A percentile compares a stretch with the other conserved stretches of the same genome.
Evolutionary conservation across 768 basidiomycete genomes (phyloP).

Genomic region (Coprinopsis cinerea): DNA sequence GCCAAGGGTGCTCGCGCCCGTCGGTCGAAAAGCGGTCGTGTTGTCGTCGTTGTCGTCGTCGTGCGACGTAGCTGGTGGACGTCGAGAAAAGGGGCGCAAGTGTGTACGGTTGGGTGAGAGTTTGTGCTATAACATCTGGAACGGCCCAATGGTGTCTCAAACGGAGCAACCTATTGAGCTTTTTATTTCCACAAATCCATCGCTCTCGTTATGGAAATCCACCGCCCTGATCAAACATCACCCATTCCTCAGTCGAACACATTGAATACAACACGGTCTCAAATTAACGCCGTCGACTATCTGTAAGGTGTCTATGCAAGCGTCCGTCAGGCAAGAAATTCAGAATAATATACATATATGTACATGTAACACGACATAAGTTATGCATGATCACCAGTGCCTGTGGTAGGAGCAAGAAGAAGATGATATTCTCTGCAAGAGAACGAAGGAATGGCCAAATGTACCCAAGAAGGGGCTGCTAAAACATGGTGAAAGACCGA

Average conservation of each 20-base stretch:
- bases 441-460: background rate
- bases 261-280: too few relatives aligned
- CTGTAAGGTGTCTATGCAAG: constrained; percentile 1
- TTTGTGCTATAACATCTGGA: constrained; percentile 4
- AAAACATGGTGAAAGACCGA: too few relatives aligned
- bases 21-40: background rate
- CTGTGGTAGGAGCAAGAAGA: background rate
- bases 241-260: too few relatives aligned
- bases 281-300: background rate
- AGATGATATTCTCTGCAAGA: constrained; percentile 3
- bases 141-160: constrained; percentile 6
- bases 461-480: background rate
- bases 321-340: background rate
- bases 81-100: too few relatives aligned
- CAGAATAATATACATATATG: constrained; percentile 8
- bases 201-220: too few relatives aligned
- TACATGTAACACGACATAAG: constrained; percentile 10
- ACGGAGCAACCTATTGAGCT: constrained; percentile 7
- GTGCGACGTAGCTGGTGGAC: too few relatives aligned
- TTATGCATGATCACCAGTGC: constrained; percentile 8
- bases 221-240: too few relatives aligned
- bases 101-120: too few relatives aligned
- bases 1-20: too few relatives aligned
- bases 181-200: background rate
- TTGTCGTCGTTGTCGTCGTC: background rate